Conservation (phyloP, 176 grass and related monocot species). For the Oryza glaberrima region DNA sequence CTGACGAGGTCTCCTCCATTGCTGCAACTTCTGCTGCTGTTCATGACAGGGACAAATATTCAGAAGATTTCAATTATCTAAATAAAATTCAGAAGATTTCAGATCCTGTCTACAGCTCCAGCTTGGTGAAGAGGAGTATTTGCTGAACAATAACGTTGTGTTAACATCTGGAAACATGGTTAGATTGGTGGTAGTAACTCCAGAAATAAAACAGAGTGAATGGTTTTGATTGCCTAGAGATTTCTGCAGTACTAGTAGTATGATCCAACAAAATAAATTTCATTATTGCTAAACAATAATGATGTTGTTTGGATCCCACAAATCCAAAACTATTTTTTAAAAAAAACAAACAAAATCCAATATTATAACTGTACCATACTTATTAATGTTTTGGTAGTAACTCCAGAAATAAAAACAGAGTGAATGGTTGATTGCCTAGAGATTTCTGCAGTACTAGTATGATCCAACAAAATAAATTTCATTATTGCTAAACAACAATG, state of each 20-base stretch:
- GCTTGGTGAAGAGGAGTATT: not conserved
- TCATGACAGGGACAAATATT: not conserved
- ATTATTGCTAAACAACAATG: not conserved
- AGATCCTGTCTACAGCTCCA: not conserved
- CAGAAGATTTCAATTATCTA: not conserved
- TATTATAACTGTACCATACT: not conserved
- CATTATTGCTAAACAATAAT: not conserved
- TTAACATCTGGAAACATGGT: not conserved
- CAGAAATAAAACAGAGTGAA: not conserved
- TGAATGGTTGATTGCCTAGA: not conserved
- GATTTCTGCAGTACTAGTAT: not conserved
- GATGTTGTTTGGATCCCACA: not conserved
- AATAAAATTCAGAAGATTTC: not conserved
- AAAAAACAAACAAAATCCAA: no score
- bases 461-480: not conserved
- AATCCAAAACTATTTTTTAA: no score
- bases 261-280: not conserved
- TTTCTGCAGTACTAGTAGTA: not conserved
- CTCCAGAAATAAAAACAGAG: not conserved
- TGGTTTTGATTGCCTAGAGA: not conserved
- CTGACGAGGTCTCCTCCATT: not conserved
- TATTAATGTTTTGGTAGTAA: not conserved
- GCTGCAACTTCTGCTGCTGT: conserved; percentile 1
- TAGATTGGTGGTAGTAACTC: not conserved
- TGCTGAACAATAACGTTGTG: not conserved